These are phyloP conservation scores for Aegilops tauschii DNA, from an alignment of 176 grass and related monocot genomes.

Conservation along the genomic window DNA sequence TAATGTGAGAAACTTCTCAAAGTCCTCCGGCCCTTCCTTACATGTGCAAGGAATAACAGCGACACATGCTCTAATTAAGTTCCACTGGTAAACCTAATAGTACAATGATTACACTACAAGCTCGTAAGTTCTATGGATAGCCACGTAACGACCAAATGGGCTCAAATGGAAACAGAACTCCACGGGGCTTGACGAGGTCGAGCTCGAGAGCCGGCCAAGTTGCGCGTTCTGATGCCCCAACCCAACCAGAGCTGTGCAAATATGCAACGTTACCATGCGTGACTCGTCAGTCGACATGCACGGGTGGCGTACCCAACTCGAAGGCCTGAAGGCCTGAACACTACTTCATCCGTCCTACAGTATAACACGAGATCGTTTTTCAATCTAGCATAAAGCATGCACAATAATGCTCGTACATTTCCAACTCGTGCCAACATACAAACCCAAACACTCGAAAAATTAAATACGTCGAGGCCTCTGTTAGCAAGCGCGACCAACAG, in stretches of 20 bases:
- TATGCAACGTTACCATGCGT: not conserved
- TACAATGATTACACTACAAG: not conserved
- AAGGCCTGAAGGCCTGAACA: not conserved
- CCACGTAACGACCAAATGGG: not conserved
- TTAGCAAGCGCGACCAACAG: too few relatives aligned
- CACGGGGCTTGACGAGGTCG: not conserved
- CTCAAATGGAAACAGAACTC: not conserved
- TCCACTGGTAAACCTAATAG: not conserved
- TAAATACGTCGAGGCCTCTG: not conserved
- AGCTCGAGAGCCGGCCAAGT: not conserved
- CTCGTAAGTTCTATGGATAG: not conserved
- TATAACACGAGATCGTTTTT: too few relatives aligned
- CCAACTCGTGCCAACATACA: not conserved
- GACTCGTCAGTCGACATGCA: not conserved
- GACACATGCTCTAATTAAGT: not conserved
- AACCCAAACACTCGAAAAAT: not conserved
- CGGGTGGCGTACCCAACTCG: not conserved
- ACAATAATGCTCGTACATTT: too few relatives aligned
- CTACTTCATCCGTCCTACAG: not conserved
- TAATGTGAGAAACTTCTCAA: not conserved
- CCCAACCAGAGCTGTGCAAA: not conserved
- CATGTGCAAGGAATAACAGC: not conserved
- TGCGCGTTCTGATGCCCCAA: not conserved
- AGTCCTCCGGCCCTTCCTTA: too few relatives aligned
- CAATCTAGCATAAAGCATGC: not conserved